These are phyloP conservation scores for Russula vinacea DNA, from an alignment of 768 basidiomycete species.

Conservation along the genomic window DNA sequence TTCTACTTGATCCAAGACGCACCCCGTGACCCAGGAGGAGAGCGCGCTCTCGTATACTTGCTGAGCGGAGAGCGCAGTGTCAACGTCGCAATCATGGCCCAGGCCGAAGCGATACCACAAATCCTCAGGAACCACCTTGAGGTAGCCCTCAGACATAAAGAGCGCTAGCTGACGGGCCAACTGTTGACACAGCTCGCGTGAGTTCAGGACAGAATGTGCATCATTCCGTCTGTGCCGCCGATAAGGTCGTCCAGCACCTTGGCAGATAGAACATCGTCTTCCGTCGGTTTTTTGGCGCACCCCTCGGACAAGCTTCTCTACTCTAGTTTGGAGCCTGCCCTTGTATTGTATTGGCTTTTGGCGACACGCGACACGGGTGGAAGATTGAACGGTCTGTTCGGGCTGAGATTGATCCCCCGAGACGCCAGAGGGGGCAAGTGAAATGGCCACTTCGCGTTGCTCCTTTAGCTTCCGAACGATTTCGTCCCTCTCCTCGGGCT, in stretches of 20 bases:
- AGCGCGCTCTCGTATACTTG: conserved; percentile 23
- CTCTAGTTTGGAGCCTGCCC: conserved; percentile 9
- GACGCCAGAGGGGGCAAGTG: conserved; percentile 10
- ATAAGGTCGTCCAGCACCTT: conserved; percentile 13
- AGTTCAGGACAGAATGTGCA: conserved; percentile 19
- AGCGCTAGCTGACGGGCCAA: conserved; percentile 23
- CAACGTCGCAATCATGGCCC: not conserved
- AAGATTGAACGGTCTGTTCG: not conserved
- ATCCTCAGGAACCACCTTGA: conserved; percentile 21
- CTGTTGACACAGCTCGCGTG: conserved; percentile 17
- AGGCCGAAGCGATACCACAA: conserved; percentile 18
- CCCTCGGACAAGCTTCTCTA: conserved; percentile 7
- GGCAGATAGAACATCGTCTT: conserved; percentile 8
- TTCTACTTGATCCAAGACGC: conserved; percentile 18
- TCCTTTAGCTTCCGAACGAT: conserved; percentile 9
- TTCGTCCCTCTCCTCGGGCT: conserved; percentile 5
- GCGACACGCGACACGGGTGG: conserved; percentile 14
- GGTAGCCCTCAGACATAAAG: conserved; percentile 26
- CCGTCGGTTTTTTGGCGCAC: conserved; percentile 14
- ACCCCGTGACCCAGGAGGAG: conserved; percentile 17
- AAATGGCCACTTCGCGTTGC: conserved; percentile 16
- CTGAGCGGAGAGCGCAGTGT: conserved; percentile 16
- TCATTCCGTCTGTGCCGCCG: not conserved
- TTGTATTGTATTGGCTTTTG: conserved; percentile 14
- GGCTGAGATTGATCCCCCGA: not conserved